Percentiles rank a stretch among this genome's conserved stretches.
phyloP scores from a whole-genome alignment of 2,329 filamentous ascomycete species.

The Endoconidiophora laricicola region DNA sequence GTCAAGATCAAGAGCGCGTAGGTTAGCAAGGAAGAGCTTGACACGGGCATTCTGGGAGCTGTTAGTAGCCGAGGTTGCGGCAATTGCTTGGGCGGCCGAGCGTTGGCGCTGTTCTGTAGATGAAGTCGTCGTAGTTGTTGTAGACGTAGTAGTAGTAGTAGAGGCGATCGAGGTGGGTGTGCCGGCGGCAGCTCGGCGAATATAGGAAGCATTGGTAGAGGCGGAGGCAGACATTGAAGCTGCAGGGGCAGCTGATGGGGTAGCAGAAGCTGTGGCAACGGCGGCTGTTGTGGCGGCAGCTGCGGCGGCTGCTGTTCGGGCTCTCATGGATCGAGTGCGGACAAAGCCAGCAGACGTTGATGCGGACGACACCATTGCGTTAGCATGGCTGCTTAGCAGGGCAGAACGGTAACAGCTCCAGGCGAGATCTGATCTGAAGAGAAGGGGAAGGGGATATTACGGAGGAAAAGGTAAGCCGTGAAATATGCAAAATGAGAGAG shows the following conservation, averaged over 20 bases:
- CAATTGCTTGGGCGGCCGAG: neutral
- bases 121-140: neutral
- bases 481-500: neutral
- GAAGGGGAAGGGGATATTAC: neutral
- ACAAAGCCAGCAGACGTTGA: conserved; percentile 4
- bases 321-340: conserved; percentile 10
- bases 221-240: neutral
- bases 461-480: neutral
- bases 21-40: conserved; percentile 61
- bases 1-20: conserved; percentile 70
- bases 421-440: neutral
- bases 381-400: conserved; percentile 6
- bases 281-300: neutral
- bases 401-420: neutral
- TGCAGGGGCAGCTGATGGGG: neutral
- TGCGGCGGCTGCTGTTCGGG: conserved; percentile 2
- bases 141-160: conserved; percentile 1
- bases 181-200: neutral
- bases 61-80: neutral
- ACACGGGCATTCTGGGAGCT: conserved; percentile 27
- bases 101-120: neutral
- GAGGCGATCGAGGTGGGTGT: neutral
- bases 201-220: neutral
- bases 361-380: conserved; percentile 8
- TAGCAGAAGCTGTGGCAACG: neutral